These are phyloP conservation scores for Chamaecrista fasciculata DNA, from an alignment of 306 rosid genomes.

Conservation along the genomic window DNA sequence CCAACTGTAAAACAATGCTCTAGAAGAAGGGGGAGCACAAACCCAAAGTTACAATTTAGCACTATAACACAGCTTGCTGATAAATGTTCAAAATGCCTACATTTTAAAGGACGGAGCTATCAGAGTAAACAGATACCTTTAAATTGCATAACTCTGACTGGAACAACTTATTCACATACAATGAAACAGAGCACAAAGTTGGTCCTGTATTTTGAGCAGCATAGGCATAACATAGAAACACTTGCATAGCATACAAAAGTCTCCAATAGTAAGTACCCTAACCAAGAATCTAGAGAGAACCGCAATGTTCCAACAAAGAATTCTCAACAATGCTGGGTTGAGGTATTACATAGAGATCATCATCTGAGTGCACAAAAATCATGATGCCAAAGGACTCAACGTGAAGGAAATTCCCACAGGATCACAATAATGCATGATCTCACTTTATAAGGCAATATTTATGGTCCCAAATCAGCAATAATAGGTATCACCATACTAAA, in stretches of 20 bases:
- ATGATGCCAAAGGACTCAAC: constrained; percentile 13
- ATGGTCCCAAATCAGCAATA: background rate
- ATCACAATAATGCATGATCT: background rate
- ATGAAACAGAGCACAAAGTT: background rate
- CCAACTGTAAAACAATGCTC: background rate
- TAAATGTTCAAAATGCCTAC: background rate
- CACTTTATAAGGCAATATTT: background rate
- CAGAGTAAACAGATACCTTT: background rate
- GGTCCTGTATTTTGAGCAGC: constrained; percentile 11
- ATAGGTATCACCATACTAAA: background rate
- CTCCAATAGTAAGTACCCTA: constrained; percentile 19
- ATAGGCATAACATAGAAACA: background rate
- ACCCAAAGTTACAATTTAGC: constrained; percentile 7
- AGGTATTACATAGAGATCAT: constrained; percentile 9
- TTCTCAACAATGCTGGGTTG: constrained; percentile 10
- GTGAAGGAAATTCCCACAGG: constrained; percentile 6
- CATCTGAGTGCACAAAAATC: background rate
- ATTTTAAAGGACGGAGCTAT: background rate
- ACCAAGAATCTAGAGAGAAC: background rate
- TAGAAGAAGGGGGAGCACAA: constrained; percentile 1
- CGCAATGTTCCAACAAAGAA: constrained; percentile 6
- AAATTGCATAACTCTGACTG: constrained; percentile 15
- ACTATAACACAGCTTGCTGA: background rate
- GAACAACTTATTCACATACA: background rate
- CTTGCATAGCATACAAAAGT: background rate